phyloP scores from a whole-genome alignment of 148 eudicot species.

The Polygonum aviculare region DNA sequence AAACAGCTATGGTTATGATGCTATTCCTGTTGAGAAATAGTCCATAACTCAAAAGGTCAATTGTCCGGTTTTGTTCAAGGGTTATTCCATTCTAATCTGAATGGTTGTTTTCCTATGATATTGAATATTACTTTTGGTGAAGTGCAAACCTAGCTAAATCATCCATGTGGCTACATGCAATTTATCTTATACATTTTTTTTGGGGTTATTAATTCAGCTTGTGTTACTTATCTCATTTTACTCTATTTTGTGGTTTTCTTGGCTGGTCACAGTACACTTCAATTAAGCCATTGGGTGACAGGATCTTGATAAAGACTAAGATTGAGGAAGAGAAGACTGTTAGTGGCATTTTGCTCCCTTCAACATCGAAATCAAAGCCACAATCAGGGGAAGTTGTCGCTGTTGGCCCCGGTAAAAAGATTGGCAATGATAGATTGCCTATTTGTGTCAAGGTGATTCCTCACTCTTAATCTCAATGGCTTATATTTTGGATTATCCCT shows the following conservation, averaged over 20 bases:
- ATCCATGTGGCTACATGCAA: too few species aligned
- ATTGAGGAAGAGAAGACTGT: constrained; percentile 41
- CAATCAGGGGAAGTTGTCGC: constrained; percentile 55
- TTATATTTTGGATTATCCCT: neutral
- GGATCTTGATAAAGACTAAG: constrained; percentile 47
- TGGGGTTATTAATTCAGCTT: neutral
- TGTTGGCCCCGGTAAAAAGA: constrained; percentile 42
- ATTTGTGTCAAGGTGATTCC: constrained; percentile 35
- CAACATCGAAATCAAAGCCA: constrained; percentile 43
- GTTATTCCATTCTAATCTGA: neutral
- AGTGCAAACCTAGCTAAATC: neutral
- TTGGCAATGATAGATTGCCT: constrained; percentile 37
- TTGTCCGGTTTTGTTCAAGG: too few species aligned
- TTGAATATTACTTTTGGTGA: neutral
- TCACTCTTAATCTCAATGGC: neutral
- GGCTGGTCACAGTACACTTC: constrained; percentile 36
- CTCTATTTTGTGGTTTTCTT: neutral
- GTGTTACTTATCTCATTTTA: neutral
- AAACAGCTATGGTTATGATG: too few species aligned
- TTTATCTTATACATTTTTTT: neutral
- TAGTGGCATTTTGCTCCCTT: constrained; percentile 48
- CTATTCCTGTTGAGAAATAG: too few species aligned
- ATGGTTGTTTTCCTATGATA: neutral
- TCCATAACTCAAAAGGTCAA: too few species aligned
- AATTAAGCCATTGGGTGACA: constrained; percentile 56